Conservation (phyloP, 768 basidiomycete species). For the Dentipellis fragilis region DNA sequence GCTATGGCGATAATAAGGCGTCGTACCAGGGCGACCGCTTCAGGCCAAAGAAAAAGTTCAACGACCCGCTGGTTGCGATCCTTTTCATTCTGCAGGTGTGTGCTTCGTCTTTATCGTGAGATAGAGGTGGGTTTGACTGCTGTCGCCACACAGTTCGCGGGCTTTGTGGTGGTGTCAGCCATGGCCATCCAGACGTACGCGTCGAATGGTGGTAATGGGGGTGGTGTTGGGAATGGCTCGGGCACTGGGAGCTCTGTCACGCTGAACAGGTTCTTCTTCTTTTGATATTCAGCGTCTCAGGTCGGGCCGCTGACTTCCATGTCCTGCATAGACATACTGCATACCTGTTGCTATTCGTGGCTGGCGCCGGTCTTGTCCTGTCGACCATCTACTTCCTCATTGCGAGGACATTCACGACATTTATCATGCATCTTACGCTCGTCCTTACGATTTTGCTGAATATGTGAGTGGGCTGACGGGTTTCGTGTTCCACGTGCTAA, state of each 20-base stretch:
- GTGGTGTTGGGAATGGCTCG: constrained; percentile 47
- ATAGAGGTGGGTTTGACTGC: background rate
- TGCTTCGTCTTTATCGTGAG: background rate
- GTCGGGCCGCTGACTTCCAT: background rate
- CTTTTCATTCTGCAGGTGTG: constrained; percentile 63
- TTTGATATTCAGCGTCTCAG: background rate
- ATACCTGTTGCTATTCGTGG: constrained; percentile 67
- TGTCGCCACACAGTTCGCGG: constrained; percentile 38
- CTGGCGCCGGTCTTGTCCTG: constrained; percentile 56
- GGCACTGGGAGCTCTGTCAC: constrained; percentile 48
- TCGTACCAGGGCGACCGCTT: constrained; percentile 57
- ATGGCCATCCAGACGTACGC: constrained; percentile 56
- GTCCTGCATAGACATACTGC: constrained; percentile 48
- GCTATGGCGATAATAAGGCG: constrained; percentile 26
- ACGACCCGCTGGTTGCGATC: constrained; percentile 63
- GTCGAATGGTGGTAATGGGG: constrained; percentile 55
- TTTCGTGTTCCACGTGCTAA: background rate
- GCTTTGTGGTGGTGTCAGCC: constrained; percentile 59
- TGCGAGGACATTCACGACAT: constrained; percentile 58
- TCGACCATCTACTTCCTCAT: constrained; percentile 61
- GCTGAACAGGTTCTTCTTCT: constrained; percentile 45
- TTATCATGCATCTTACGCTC: constrained; percentile 72
- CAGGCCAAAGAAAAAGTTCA: constrained; percentile 56
- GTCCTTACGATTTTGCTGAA: constrained; percentile 52
- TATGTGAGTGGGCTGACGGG: constrained; percentile 33